These are phyloP conservation scores for Thozetella sp. DNA, from an alignment of 495 filamentous ascomycete genomes.

Conservation along the genomic window DNA sequence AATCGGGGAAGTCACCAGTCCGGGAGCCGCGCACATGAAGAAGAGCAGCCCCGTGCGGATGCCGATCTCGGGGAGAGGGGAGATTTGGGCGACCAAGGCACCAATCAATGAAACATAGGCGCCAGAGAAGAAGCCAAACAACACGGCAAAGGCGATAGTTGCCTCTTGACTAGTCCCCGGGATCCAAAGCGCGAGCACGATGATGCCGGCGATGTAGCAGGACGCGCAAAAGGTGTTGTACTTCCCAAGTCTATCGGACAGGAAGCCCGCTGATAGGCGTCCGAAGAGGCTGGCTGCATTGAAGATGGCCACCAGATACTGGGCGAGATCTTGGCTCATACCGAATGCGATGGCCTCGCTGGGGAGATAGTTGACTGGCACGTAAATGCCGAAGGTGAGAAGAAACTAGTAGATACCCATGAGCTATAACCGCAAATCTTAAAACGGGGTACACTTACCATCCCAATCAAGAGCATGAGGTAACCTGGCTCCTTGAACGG, in stretches of 20 bases:
- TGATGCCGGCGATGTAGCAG: slow-evolving; percentile 51
- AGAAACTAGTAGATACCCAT: slow-evolving; percentile 43
- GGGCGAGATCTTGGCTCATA: slow-evolving; percentile 50
- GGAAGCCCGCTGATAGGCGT: slow-evolving; percentile 57
- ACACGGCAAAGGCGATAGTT: slow-evolving; percentile 59
- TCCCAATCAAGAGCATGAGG: too few species aligned
- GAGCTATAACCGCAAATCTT: too few species aligned
- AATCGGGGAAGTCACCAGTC: slow-evolving; percentile 12
- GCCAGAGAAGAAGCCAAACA: slow-evolving; percentile 59
- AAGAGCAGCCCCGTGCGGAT: slow-evolving; percentile 17
- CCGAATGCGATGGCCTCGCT: slow-evolving; percentile 51
- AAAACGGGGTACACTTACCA: too few species aligned
- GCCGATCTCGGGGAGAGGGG: slow-evolving; percentile 17
- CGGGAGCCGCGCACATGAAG: slow-evolving; percentile 25
- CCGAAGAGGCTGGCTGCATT: slow-evolving; percentile 59
- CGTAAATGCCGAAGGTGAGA: slow-evolving; percentile 55
- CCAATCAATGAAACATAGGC: slow-evolving; percentile 21
- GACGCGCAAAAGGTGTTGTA: slow-evolving; percentile 61
- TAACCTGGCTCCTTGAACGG: slow-evolving; percentile 45
- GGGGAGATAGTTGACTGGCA: slow-evolving; percentile 67
- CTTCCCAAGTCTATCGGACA: slow-evolving; percentile 64
- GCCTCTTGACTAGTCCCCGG: slow-evolving; percentile 49
- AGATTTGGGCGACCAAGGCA: slow-evolving; percentile 20
- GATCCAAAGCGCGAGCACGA: slow-evolving; percentile 65
- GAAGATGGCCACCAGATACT: slow-evolving; percentile 64